Evolutionary conservation across 106 monocot species (phyloP).

Genomic region (Dendrobium catenatum): DNA sequence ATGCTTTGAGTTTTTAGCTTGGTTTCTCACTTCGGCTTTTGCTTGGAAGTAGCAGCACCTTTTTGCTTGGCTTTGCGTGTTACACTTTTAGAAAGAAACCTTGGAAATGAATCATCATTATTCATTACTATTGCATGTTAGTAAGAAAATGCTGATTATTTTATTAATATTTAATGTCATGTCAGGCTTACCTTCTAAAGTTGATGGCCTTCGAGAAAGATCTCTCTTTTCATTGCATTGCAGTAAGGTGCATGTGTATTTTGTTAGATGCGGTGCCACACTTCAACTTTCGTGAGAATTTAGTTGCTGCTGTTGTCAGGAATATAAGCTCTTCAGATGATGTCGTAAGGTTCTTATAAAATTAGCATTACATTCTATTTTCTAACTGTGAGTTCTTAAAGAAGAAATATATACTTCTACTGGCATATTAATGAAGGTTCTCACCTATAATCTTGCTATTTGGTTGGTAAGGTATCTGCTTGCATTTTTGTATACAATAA

Average conservation of each 20-base stretch:
- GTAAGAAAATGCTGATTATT: constrained; percentile 2
- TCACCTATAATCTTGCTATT: background rate
- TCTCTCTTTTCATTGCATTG: constrained; percentile 37
- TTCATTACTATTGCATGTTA: background rate
- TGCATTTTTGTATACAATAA: background rate
- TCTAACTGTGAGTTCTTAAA: background rate
- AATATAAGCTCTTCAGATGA: constrained; percentile 85
- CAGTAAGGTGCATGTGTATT: constrained; percentile 79
- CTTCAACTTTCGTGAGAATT: constrained; percentile 75
- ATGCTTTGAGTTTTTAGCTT: background rate
- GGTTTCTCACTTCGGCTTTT: background rate
- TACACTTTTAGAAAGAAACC: background rate
- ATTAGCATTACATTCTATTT: background rate
- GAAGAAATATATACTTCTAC: background rate
- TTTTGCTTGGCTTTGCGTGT: background rate
- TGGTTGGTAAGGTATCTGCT: background rate
- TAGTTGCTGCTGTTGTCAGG: constrained; percentile 46
- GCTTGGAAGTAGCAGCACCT: background rate
- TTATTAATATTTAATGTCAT: constrained; percentile 2
- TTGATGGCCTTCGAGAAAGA: constrained; percentile 56
- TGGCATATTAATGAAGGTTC: background rate
- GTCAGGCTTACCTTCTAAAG: constrained; percentile 66
- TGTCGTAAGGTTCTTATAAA: constrained; percentile 52
- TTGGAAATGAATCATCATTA: background rate
- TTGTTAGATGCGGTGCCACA: constrained; percentile 76